Conservation (phyloP, 768 basidiomycete species). For the Russula dissimulans region DNA sequence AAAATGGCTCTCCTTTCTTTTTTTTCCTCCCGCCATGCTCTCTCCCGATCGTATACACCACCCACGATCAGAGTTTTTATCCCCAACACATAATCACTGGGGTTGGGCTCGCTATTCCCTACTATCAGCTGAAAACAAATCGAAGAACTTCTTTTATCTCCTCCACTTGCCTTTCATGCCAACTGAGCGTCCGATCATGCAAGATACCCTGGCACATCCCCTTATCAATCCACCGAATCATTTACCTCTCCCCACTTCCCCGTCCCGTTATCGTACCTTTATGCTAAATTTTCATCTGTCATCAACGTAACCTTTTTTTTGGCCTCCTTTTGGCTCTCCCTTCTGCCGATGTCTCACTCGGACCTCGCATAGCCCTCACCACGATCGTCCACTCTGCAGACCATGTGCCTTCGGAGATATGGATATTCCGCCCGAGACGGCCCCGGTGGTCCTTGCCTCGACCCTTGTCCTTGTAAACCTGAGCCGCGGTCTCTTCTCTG, state of each 20-base stretch:
- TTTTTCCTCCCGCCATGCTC: too few species aligned
- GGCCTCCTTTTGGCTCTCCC: neutral
- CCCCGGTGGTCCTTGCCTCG: neutral
- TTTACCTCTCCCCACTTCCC: neutral
- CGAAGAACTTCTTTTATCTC: slow-evolving; percentile 2
- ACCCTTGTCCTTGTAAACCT: neutral
- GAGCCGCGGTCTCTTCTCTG: slow-evolving; percentile 1
- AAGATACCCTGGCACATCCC: neutral
- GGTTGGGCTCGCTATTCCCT: neutral
- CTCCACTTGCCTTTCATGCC: neutral
- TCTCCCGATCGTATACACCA: neutral
- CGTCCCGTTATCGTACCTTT: neutral
- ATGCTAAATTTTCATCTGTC: neutral
- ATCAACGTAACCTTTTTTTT: neutral
- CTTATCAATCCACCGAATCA: neutral
- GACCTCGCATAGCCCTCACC: neutral
- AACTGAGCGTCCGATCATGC: neutral
- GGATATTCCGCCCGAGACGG: neutral
- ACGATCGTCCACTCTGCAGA: neutral
- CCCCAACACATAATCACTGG: too few species aligned
- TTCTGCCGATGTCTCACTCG: neutral
- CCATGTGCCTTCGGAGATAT: neutral
- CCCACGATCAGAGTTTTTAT: too few species aligned
- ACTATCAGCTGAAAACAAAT: neutral
- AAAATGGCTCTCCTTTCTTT: neutral